Conservation (phyloP, 495 filamentous ascomycete genomes). For the Lindgomyces ingoldianus region DNA sequence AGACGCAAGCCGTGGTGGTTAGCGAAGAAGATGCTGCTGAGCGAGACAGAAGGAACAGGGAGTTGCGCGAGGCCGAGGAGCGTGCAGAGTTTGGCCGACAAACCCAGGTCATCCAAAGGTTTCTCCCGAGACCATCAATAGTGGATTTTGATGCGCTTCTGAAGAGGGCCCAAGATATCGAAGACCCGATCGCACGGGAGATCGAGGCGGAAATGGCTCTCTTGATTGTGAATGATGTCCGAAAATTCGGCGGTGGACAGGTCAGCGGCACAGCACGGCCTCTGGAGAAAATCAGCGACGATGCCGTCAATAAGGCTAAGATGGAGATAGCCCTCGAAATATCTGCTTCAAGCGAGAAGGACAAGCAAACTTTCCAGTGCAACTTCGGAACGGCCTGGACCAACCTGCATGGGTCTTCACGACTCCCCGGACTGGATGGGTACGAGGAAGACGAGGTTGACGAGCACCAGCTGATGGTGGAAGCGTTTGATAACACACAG, state of each 20-base stretch:
- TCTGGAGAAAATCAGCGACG: slow-evolving; percentile 70
- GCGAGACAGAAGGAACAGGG: slow-evolving; percentile 69
- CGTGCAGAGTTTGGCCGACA: slow-evolving; percentile 76
- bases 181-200: slow-evolving; percentile 58
- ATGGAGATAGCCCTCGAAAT: slow-evolving; percentile 75
- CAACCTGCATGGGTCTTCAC: slow-evolving; percentile 55
- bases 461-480: slow-evolving; percentile 58
- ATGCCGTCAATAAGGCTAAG: slow-evolving; percentile 69
- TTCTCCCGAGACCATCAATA: slow-evolving; percentile 72
- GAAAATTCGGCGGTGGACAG: slow-evolving; percentile 67
- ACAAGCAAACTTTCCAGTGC: slow-evolving; percentile 59
- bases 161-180: slow-evolving; percentile 55
- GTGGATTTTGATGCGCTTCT: slow-evolving; percentile 72
- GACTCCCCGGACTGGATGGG: slow-evolving; percentile 72
- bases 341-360: slow-evolving; percentile 56
- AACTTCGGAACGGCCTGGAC: slow-evolving; percentile 69
- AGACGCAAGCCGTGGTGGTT: slow-evolving; percentile 56
- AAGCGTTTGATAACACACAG: slow-evolving; percentile 70
- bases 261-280: slow-evolving; percentile 61
- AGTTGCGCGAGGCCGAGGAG: slow-evolving; percentile 69
- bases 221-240: slow-evolving; percentile 78
- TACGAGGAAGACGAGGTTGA: slow-evolving; percentile 74
- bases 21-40: slow-evolving; percentile 82
- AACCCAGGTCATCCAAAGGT: slow-evolving; percentile 85
- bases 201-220: slow-evolving; percentile 76